A percentile compares a stretch with the other conserved stretches of the same genome.
These are phyloP conservation scores for Pulicaria dysenterica DNA, from an alignment of 129 eudicot species.

Conservation along the genomic window DNA sequence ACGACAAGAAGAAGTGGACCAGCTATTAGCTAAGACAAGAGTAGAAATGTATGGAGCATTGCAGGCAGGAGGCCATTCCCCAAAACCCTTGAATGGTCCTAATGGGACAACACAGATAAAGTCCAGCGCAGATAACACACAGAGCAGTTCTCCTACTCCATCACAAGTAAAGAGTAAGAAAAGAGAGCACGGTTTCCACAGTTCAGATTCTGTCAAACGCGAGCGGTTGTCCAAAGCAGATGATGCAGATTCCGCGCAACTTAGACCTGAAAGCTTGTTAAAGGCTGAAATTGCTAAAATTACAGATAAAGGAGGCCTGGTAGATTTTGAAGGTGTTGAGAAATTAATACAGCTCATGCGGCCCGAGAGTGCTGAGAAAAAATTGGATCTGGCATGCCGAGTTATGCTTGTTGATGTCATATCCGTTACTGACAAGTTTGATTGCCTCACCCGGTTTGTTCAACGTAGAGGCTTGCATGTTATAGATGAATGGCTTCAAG, in stretches of 20 bases:
- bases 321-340: constrained; percentile 55
- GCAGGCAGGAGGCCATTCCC: constrained; percentile 82
- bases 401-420: constrained; percentile 68
- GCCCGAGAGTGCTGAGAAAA: constrained; percentile 46
- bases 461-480: constrained; percentile 60
- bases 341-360: constrained; percentile 63
- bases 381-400: constrained; percentile 49
- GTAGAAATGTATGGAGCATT: constrained; percentile 68
- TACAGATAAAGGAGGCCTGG: constrained; percentile 77
- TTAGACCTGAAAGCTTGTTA: constrained; percentile 52
- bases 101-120: constrained; percentile 56
- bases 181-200: constrained; percentile 62
- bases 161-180: constrained; percentile 80
- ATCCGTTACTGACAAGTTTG: constrained; percentile 68
- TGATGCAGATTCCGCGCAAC: constrained; percentile 57
- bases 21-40: constrained; percentile 58
- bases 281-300: constrained; percentile 75
- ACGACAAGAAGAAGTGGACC: constrained; percentile 80
- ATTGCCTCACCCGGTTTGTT: constrained; percentile 58
- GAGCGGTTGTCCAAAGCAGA: constrained; percentile 56
- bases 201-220: constrained; percentile 54
- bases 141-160: constrained; percentile 54
- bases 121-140: constrained; percentile 64
- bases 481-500: constrained; percentile 92
- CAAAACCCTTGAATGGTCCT: constrained; percentile 63